Evolutionary conservation across 768 basidiomycete genomes (phyloP), one percentile per base, ranked within the genome.

Genomic region (Kwoniella sp.): DNA sequence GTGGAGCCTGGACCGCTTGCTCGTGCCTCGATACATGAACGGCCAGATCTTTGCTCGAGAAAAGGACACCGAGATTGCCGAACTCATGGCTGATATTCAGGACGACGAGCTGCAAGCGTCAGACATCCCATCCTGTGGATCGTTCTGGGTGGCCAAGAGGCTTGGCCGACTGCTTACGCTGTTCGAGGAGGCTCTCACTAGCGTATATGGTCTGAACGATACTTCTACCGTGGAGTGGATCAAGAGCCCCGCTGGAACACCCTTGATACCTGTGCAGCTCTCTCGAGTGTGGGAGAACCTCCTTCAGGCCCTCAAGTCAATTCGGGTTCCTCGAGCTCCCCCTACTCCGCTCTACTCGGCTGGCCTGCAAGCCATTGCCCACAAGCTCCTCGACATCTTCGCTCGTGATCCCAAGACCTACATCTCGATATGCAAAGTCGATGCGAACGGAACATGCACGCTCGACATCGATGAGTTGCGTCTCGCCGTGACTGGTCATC

Each of bases 121-220:
- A 3, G 65, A 68, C 15, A 63, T 73, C 9, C 68, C 71, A 22
- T 52, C 62, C 0, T 70, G 64, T 64, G 66, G 64, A 2, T 17
- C 49, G 5, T 47, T 28, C 1, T 70, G 66, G 66, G 41, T 64
- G 7, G 47, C 56, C 6, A 55, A 43, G 33, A 45, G 56, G 31
- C 42, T 67, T 10, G 56, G 50, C 15, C 15, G 33, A 5, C 42
- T 69, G 29, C 47, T 71, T 1, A 52, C 45, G 4, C 38, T 60
- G 15, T 62, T 69, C 39, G 57, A 65, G 23, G 59, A 56, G 29
- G 55, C 60, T 2, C 33, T 71, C 10, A 19, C 23, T 0, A 56
- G 58, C n/a, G 45, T 67, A 15, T 28, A 54, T 12, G 63, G 63
- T 3, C n/a, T 69, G 7, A 53, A 50, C 27, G 53, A 46, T 12